Conservation (phyloP, 2,329 filamentous ascomycete genomes). For the Lizonia empirigonia region DNA sequence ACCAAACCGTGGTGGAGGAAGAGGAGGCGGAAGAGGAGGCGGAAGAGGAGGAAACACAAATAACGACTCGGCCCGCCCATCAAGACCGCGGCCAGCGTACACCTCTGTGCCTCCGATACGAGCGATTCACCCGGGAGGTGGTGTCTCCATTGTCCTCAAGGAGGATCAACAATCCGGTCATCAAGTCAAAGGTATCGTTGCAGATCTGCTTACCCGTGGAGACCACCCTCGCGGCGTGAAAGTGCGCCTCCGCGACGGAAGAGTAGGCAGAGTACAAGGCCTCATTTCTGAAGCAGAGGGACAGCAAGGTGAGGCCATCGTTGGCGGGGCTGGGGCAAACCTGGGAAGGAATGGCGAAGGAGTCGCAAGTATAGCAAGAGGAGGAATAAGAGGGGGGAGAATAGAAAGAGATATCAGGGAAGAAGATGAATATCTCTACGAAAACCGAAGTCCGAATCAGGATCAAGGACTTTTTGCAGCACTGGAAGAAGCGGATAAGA, state of each 20-base stretch:
- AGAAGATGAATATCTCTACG: conserved; percentile 41
- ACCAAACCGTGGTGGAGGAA: not conserved
- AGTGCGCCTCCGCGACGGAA: conserved; percentile 72
- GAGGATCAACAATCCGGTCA: conserved; percentile 75
- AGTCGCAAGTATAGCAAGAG: conserved; percentile 9
- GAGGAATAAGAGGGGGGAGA: conserved; percentile 20
- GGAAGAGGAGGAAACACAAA: conserved; percentile 7
- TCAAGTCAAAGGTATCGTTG: conserved; percentile 70
- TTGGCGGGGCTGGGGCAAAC: conserved; percentile 28
- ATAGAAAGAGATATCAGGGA: conserved; percentile 38
- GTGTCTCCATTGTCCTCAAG: conserved; percentile 76
- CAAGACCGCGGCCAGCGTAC: conserved; percentile 15
- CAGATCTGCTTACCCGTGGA: conserved; percentile 71
- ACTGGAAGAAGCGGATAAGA: conserved; percentile 36
- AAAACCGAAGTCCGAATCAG: conserved; percentile 15
- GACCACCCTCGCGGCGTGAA: conserved; percentile 82
- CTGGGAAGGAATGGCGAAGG: conserved; percentile 38
- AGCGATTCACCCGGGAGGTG: conserved; percentile 62
- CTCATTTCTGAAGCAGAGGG: conserved; percentile 50
- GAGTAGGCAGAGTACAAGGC: conserved; percentile 74
- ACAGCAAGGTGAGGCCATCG: conserved; percentile 31
- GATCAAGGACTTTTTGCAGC: conserved; percentile 29
- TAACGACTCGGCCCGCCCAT: conserved; percentile 6
- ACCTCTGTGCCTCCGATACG: conserved; percentile 30
- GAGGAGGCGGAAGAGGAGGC: conserved; percentile 12